Evolutionary conservation across 148 eudicot genomes (phyloP).

Genomic region (Arbutus unedo): DNA sequence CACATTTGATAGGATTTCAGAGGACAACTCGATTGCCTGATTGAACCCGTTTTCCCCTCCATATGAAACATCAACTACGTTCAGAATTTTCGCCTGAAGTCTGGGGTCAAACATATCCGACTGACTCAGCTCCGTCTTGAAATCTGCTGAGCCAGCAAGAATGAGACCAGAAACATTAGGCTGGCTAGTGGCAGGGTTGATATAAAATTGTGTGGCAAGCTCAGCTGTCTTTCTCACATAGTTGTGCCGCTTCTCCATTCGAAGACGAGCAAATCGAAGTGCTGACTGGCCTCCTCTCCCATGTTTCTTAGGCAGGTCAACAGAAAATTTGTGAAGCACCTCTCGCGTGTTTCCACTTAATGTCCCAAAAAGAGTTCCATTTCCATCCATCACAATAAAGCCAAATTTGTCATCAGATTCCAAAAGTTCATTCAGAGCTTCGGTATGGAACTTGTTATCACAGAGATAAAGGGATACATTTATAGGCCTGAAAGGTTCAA

Average conservation of each 20-base stretch:
- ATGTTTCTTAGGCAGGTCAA: conserved; percentile 32
- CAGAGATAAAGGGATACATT: conserved; percentile 31
- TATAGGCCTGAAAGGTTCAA: conserved; percentile 31
- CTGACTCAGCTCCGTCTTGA: conserved; percentile 31
- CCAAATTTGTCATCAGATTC: conserved; percentile 33
- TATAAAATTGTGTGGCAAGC: conserved; percentile 27
- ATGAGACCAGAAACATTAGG: conserved; percentile 31
- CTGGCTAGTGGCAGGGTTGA: conserved; percentile 33
- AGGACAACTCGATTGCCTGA: conserved; percentile 31
- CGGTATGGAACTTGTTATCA: conserved; percentile 31
- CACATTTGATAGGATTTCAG: conserved; percentile 27
- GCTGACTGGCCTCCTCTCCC: conserved; percentile 37
- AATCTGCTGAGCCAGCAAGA: conserved; percentile 35
- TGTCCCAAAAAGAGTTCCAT: conserved; percentile 35
- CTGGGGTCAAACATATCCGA: conserved; percentile 35
- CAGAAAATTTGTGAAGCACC: conserved; percentile 31
- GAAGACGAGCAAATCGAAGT: conserved; percentile 32
- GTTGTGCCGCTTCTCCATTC: conserved; percentile 36
- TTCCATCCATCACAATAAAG: conserved; percentile 32
- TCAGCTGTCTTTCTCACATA: conserved; percentile 36
- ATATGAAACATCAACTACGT: conserved; percentile 29
- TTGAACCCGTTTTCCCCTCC: conserved; percentile 34
- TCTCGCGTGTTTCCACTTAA: conserved; percentile 30
- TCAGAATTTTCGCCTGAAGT: conserved; percentile 26
- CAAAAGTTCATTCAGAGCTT: conserved; percentile 28